Base-by-base conservation (phyloP, 495 filamentous ascomycete species). In the Neurospora sublineolata region DNA sequence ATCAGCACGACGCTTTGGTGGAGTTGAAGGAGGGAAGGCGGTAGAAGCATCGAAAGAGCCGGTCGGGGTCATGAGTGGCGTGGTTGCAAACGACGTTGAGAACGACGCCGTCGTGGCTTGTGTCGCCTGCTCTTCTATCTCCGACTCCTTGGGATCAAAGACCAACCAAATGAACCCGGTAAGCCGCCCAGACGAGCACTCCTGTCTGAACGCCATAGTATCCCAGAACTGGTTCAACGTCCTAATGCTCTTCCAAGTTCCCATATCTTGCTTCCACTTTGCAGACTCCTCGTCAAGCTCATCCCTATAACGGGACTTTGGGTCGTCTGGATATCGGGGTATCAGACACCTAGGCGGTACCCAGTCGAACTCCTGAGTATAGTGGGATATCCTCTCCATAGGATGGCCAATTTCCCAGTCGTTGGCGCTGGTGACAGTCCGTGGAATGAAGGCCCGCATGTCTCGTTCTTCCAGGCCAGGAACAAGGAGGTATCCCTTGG, bases 121-220 rank as follows among this genome's bases (percentile, higher is more conserved):
- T 33, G 69, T 37, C 16, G 37, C 18, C 14, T 33, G 52, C 0
- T 64, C 27, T 27, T 58, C 67, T 3, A n/a, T 41, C 3, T 68
- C 44, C 7, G 18, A 46, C 46, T 70, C 42, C 8, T 70, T 68
- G 10, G 83, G 87, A 75, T 87, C 90, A 71, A 97, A 90, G 11
- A 97, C 89, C 37, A 97, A 79, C 95, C 95, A 99, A 12, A 98
- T 83, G 76, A 99, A 99, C 1, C 95, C 96, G 0, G 97, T 96
- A 70, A 97, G 79, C 27, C 93, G 84, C 3, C 95, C 95, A 16
- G 93, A 90, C 33, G 94, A 94, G 77, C 95, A 99, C 79, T 99
- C 95, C 78, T 98, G 95, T 37, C 95, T 85, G 77, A 93, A 97
- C 16, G 93, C 90, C 95, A 99, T 98, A 88, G 95, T 90, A 71